Conservation (phyloP, 345 rosid genomes). For the Garcia nutans region DNA sequence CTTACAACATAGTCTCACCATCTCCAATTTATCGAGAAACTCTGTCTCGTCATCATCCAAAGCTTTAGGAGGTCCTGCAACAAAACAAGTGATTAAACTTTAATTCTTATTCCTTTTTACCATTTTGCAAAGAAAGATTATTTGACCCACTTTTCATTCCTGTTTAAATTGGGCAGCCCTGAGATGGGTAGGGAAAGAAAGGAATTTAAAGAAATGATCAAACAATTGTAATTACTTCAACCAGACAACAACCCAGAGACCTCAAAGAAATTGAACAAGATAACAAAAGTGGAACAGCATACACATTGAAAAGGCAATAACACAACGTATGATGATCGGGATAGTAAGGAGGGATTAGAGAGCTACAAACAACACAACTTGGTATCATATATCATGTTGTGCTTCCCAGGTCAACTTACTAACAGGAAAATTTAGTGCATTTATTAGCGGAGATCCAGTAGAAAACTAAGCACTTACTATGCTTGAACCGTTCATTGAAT, state of each 20-base stretch:
- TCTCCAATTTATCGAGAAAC: constrained; percentile 80
- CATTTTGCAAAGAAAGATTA: not conserved
- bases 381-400: not conserved
- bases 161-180: not conserved
- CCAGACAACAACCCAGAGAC: too few species aligned
- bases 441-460: not conserved
- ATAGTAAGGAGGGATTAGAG: not conserved
- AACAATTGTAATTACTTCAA: not conserved
- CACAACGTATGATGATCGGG: not conserved
- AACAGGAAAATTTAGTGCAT: too few species aligned
- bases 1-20: constrained; percentile 45
- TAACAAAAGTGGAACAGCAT: too few species aligned
- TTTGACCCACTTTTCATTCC: not conserved
- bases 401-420: not conserved
- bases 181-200: not conserved
- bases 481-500: constrained; percentile 93
- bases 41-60: constrained; percentile 96
- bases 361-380: not conserved
- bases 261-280: not conserved
- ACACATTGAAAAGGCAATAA: not conserved
- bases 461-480: constrained; percentile 50
- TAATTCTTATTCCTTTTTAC: not conserved
- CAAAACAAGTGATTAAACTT: not conserved
- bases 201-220: not conserved
- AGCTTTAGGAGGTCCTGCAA: constrained; percentile 94